Conservation (phyloP, 176 grass and related monocot species). For the Leersia perrieri region DNA sequence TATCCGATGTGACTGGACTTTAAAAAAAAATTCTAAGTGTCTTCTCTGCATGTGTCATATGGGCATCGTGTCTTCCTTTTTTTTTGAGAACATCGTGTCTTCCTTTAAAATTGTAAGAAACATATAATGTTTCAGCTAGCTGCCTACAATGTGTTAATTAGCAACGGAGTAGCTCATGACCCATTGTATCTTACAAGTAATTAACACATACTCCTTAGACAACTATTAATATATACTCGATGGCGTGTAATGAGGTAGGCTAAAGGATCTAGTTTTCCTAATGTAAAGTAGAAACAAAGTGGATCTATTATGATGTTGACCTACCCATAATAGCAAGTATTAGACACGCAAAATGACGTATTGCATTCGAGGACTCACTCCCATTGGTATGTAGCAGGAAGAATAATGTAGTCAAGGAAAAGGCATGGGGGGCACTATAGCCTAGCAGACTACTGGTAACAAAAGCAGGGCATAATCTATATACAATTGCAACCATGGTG, state of each 20-base stretch:
- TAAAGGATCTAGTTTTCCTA: neutral
- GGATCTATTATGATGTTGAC: slow-evolving; percentile 39
- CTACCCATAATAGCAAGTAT: slow-evolving; percentile 30
- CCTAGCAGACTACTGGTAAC: neutral
- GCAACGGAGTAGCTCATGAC: neutral
- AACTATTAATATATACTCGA: neutral
- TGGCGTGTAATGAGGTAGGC: neutral
- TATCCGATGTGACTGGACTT: too few species aligned
- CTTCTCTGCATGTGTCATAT: too few species aligned
- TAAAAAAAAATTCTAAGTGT: too few species aligned
- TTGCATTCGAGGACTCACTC: neutral
- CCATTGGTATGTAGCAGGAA: slow-evolving; percentile 12
- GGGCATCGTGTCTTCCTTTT: too few species aligned
- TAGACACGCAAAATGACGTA: slow-evolving; percentile 27
- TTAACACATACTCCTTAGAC: neutral
- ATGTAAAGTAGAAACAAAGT: neutral
- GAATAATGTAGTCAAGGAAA: slow-evolving; percentile 21
- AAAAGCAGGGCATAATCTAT: slow-evolving; percentile 22
- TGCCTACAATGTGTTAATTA: too few species aligned
- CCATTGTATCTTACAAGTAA: neutral
- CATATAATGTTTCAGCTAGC: too few species aligned
- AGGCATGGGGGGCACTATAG: slow-evolving; percentile 12
- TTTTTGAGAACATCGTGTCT: too few species aligned
- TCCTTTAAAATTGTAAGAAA: too few species aligned
- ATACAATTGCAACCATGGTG: slow-evolving; percentile 10